These are phyloP conservation scores for Cucumis hystrix DNA, from an alignment of 306 rosid species.

Conservation along the genomic window DNA sequence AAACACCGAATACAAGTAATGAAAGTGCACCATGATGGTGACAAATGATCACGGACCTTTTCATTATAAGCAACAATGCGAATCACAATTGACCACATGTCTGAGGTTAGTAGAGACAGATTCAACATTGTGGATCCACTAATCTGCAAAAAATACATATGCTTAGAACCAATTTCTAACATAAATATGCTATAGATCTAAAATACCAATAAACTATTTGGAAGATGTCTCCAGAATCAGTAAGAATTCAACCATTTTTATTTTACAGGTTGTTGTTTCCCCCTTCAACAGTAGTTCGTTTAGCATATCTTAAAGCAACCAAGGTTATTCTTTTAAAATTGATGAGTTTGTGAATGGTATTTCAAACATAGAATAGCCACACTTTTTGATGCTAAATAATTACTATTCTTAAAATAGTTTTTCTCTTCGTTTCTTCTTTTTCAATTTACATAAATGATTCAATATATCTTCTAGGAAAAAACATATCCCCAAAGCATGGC, in stretches of 20 bases:
- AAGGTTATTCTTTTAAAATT: not conserved
- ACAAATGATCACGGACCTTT: constrained; percentile 35
- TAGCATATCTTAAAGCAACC: not conserved
- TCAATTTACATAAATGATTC: no score
- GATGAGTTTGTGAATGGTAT: not conserved
- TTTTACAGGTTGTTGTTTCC: not conserved
- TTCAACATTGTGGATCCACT: constrained; percentile 90
- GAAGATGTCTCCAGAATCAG: not conserved
- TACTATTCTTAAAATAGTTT: no score
- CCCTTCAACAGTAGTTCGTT: not conserved
- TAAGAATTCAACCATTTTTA: not conserved
- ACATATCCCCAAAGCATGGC: no score
- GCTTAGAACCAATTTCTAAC: not conserved
- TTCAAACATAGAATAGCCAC: not conserved
- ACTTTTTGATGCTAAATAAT: no score
- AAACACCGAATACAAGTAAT: not conserved
- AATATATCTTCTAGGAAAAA: no score
- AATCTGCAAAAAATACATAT: constrained; percentile 26
- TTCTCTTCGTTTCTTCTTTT: no score
- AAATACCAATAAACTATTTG: not conserved
- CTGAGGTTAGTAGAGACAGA: constrained; percentile 86
- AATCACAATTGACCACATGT: constrained; percentile 93
- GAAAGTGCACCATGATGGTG: not conserved
- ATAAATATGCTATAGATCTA: not conserved
- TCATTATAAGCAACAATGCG: constrained; percentile 81